These are phyloP conservation scores for Coemansia reversa DNA, from an alignment of 192 early-diverging fungal species.

Conservation along the genomic window DNA sequence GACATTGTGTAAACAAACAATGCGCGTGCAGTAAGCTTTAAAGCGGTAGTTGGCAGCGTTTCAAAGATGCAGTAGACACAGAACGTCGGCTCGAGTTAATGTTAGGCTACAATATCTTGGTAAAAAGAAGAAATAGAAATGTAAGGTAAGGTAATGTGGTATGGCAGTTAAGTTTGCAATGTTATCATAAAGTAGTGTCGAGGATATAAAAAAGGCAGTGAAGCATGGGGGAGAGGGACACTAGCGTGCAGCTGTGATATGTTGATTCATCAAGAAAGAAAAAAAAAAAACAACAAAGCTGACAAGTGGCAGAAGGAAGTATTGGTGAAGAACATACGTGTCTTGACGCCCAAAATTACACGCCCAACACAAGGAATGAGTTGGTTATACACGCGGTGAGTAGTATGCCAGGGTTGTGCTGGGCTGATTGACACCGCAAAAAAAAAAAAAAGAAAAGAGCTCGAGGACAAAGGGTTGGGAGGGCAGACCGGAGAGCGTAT, in stretches of 20 bases:
- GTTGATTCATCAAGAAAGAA: too few species aligned
- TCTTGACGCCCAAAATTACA: too few species aligned
- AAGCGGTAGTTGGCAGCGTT: neutral
- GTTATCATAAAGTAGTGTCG: neutral
- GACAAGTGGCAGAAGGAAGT: too few species aligned
- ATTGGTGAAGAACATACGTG: too few species aligned
- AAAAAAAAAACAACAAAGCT: too few species aligned
- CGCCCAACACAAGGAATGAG: too few species aligned
- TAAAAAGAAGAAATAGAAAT: neutral
- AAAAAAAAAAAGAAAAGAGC: neutral
- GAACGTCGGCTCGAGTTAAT: neutral
- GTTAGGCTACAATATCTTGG: neutral
- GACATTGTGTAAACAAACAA: constrained; percentile 23
- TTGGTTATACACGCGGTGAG: too few species aligned
- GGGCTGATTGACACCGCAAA: neutral
- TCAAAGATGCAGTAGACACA: neutral
- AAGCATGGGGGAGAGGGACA: too few species aligned
- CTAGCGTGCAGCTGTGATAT: too few species aligned
- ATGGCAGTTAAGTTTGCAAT: neutral
- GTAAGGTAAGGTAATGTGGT: neutral
- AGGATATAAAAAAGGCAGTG: neutral
- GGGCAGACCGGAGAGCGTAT: neutral
- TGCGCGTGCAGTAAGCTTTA: neutral
- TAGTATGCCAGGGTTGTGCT: too few species aligned
- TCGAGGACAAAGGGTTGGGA: neutral